These are phyloP conservation scores for Fusarium tjaetaba DNA, from an alignment of 2,329 filamentous ascomycete genomes.

Conservation along the genomic window DNA sequence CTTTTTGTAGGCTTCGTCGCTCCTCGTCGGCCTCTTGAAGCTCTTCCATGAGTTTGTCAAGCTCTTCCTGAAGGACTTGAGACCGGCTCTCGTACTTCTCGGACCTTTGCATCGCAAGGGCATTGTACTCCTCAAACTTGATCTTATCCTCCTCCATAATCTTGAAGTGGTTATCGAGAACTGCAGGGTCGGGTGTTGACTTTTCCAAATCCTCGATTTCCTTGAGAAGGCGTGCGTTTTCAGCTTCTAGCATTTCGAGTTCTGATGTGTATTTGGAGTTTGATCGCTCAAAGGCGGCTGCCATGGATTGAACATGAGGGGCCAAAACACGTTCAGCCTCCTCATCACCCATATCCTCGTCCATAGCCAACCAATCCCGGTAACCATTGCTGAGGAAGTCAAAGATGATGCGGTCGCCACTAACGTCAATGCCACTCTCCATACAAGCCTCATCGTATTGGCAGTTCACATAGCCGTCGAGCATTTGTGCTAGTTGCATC, in stretches of 20 bases:
- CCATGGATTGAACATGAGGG: conserved; percentile 90
- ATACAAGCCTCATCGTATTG: conserved; percentile 91
- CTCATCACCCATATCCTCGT: conserved; percentile 88
- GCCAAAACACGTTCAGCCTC: conserved; percentile 80
- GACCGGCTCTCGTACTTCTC: conserved; percentile 88
- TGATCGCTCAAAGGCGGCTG: conserved; percentile 82
- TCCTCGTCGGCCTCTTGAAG: conserved; percentile 85
- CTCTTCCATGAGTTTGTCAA: conserved; percentile 80
- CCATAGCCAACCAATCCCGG: conserved; percentile 91
- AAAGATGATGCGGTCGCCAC: conserved; percentile 92
- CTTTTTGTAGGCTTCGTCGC: conserved; percentile 79
- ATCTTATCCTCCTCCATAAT: conserved; percentile 93
- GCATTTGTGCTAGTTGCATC: conserved; percentile 96
- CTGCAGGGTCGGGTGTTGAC: conserved; percentile 81
- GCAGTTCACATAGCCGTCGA: conserved; percentile 81
- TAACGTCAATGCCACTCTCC: conserved; percentile 88
- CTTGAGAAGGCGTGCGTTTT: conserved; percentile 81
- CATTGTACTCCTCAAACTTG: conserved; percentile 97
- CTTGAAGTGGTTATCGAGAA: conserved; percentile 88
- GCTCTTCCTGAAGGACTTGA: conserved; percentile 84
- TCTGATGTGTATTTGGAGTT: conserved; percentile 89
- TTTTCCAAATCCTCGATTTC: conserved; percentile 93
- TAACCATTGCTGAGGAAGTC: conserved; percentile 91
- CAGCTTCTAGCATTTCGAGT: conserved; percentile 84
- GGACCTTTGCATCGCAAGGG: conserved; percentile 81